Evolutionary conservation across 2,329 filamentous ascomycete species (phyloP).

Genomic region (Fusarium sp.): DNA sequence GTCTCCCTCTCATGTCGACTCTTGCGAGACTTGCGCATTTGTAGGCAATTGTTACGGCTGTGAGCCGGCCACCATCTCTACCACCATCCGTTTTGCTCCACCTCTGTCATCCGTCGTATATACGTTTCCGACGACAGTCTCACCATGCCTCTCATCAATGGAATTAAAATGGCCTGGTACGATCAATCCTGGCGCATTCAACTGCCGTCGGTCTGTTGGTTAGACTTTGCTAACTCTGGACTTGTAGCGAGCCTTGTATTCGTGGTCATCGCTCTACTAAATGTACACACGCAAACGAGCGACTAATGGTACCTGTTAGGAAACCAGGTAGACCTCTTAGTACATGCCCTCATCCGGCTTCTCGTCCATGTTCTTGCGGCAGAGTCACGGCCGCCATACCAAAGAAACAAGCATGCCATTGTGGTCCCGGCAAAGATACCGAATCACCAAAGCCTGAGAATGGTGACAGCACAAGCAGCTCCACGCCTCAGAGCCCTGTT

Average conservation of each 20-base stretch:
- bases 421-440: slow-evolving; percentile 52
- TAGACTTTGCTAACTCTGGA: slow-evolving; percentile 21
- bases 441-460: slow-evolving; percentile 41
- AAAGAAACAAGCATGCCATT: slow-evolving; percentile 66
- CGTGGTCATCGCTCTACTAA: slow-evolving; percentile 80
- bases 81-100: slow-evolving; percentile 17
- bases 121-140: slow-evolving; percentile 8
- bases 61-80: slow-evolving; percentile 22
- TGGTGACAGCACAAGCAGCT: slow-evolving; percentile 39
- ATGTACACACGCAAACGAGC: slow-evolving; percentile 74
- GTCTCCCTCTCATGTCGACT: slow-evolving; percentile 33
- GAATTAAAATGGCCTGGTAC: slow-evolving; percentile 79
- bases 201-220: background rate
- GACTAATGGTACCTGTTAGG: slow-evolving; percentile 75
- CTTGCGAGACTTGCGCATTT: slow-evolving; percentile 2
- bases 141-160: slow-evolving; percentile 75
- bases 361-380: slow-evolving; percentile 69
- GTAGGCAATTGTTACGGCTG: slow-evolving; percentile 35
- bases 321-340: slow-evolving; percentile 78
- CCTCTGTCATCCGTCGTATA: slow-evolving; percentile 28
- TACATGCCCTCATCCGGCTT: slow-evolving; percentile 73
- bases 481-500: slow-evolving; percentile 46
- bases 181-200: slow-evolving; percentile 44
- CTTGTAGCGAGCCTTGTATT: slow-evolving; percentile 74
- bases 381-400: slow-evolving; percentile 73